Conservation (phyloP, 441 rosid species). For the Eruca vesicaria region DNA sequence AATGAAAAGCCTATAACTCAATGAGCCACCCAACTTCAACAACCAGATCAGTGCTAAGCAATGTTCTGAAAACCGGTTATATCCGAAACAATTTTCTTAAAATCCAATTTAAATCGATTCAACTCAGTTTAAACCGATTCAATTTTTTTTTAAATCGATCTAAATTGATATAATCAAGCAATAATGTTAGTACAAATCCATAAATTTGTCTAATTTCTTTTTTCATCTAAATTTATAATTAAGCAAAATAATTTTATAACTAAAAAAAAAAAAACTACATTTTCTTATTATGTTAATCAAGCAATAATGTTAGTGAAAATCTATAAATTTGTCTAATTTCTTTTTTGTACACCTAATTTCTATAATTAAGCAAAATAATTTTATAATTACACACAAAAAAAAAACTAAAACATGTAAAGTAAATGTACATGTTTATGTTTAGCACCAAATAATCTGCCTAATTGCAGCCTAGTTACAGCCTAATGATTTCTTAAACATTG, state of each 20-base stretch:
- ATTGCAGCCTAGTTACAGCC: too few relatives aligned
- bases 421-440: too few relatives aligned
- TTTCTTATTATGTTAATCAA: too few relatives aligned
- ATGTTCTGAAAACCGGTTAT: too few relatives aligned
- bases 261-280: not conserved
- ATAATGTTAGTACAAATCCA: not conserved
- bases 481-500: constrained; percentile 4
- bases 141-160: not conserved
- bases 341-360: too few relatives aligned
- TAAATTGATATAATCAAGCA: too few relatives aligned
- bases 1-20: constrained; percentile 32
- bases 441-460: too few relatives aligned
- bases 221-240: too few relatives aligned
- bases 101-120: not conserved
- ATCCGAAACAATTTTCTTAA: not conserved
- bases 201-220: not conserved
- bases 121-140: not conserved
- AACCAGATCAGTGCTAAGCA: constrained; percentile 14
- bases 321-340: not conserved
- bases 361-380: not conserved
- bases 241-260: not conserved
- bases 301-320: too few relatives aligned
- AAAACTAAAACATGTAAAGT: not conserved
- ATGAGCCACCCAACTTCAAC: constrained; percentile 35
- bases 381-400: too few relatives aligned